Base-by-base conservation (phyloP, 140 eudicot species). In the Cichorium intybus region DNA sequence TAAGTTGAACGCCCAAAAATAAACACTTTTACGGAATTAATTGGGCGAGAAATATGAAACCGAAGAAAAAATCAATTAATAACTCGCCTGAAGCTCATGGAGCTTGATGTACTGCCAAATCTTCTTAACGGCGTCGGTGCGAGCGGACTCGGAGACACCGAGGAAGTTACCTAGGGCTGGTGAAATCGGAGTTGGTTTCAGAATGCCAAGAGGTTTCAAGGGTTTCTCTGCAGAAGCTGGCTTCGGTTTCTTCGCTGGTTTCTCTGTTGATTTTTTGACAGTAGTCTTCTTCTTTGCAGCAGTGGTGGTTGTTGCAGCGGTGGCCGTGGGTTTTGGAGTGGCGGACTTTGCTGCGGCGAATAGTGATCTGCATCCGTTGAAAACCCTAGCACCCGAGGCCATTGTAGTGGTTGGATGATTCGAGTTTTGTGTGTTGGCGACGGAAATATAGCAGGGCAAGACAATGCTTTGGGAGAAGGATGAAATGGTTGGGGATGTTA, bases 41-140 rank as follows among this genome's bases (percentile, higher is more conserved):
- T n/a, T 37, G 46, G 20, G 28, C 21, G 45, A 68, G 27, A 52
- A 0, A 67, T 7, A 2, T 6, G 33, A 26, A 27, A 26, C 15
- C 9, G 16, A 16, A 6, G 6, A 1, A 8, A 46, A 63, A 11
- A n/a, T 2, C 4, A 27, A 7, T 4, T 17, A 45, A 56, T 16
- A 23, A 70, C 68, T 70, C n/a, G 74, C 93, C 85, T 85, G 93
- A 46, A 85, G 93, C 64, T 79, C 56, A 75, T 81, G 65, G 29
- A 43, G 66, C 78, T 81, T 85, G 59, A 85, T 85, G 39, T 81
- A 55, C 14, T 76, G 85, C 93, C 93, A 85, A 72, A 81, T 56
- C 61, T 78, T 78, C 82, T 81, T 85, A 24, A 82, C 73, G 23
- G 81, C 93, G 3, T 79, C 77, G 8, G 79, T 63, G 18, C 88